Evolutionary conservation across 1,284 basidiomycete species (phyloP).

Genomic region (Microbotryum scabiosae): DNA sequence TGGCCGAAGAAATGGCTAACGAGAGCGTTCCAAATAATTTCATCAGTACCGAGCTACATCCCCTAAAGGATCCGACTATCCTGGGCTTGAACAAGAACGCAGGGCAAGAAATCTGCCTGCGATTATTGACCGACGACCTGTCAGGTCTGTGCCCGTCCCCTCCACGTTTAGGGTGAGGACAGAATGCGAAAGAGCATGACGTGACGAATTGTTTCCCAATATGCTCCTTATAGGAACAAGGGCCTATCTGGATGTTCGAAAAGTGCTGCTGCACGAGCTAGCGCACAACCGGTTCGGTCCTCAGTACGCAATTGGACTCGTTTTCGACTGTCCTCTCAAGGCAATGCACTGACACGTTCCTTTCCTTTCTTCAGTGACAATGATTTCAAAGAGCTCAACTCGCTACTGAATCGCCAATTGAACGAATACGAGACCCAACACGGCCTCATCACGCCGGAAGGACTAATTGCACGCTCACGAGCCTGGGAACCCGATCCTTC

Average conservation of each 20-base stretch:
- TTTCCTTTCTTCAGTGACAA: slow-evolving; percentile 2
- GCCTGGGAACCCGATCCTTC: background rate
- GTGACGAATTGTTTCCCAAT: slow-evolving; percentile 58
- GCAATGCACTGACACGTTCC: background rate
- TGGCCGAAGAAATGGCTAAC: background rate
- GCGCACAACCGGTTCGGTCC: slow-evolving; percentile 63
- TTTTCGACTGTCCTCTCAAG: background rate
- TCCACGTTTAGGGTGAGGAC: slow-evolving; percentile 3
- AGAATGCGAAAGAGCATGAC: slow-evolving; percentile 44
- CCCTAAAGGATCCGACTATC: slow-evolving; percentile 50
- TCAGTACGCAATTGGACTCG: slow-evolving; percentile 49
- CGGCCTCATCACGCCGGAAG: slow-evolving; percentile 19
- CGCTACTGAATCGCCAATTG: slow-evolving; percentile 62
- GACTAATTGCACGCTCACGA: background rate
- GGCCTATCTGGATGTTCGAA: slow-evolving; percentile 54
- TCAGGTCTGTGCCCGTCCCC: background rate
- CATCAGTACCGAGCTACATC: slow-evolving; percentile 23
- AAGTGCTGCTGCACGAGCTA: slow-evolving; percentile 65
- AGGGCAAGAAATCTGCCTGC: slow-evolving; percentile 41
- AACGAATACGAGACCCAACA: slow-evolving; percentile 51
- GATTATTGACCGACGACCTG: slow-evolving; percentile 30
- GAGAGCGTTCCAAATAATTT: background rate
- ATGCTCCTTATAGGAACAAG: slow-evolving; percentile 60
- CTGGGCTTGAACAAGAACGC: slow-evolving; percentile 60
- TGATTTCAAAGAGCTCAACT: slow-evolving; percentile 67